These are phyloP conservation scores for Ustilago crameri DNA, from an alignment of 1,284 basidiomycete genomes.

Conservation along the genomic window DNA sequence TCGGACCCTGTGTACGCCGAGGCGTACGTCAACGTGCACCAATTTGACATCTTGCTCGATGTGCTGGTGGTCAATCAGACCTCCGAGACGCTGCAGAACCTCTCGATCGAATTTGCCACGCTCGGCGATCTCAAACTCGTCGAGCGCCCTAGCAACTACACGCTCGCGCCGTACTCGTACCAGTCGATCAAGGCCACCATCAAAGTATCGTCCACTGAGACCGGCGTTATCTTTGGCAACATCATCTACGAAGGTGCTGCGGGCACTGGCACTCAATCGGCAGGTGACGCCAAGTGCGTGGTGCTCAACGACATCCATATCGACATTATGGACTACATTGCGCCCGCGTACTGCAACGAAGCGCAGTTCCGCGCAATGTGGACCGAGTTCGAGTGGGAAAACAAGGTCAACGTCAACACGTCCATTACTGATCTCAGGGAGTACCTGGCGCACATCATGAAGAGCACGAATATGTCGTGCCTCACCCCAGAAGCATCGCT, in stretches of 20 bases:
- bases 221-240: slow-evolving; percentile 97
- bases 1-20: slow-evolving; percentile 99
- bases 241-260: slow-evolving; percentile 83
- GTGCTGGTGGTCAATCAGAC: slow-evolving; percentile 98
- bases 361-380: slow-evolving; percentile 87
- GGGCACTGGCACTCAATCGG: slow-evolving; percentile 51
- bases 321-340: slow-evolving; percentile 99
- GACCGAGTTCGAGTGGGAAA: slow-evolving; percentile 99
- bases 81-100: slow-evolving; percentile 90
- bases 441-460: slow-evolving; percentile 82
- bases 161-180: slow-evolving; percentile 94
- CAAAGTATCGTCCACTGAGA: slow-evolving; percentile 87
- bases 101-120: slow-evolving; percentile 97
- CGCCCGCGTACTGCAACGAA: slow-evolving; percentile 94
- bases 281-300: slow-evolving; percentile 75
- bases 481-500: slow-evolving; percentile 92
- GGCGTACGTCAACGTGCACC: slow-evolving; percentile 96
- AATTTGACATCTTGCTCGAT: slow-evolving; percentile 93
- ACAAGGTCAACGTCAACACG: slow-evolving; percentile 91
- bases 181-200: slow-evolving; percentile 99
- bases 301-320: slow-evolving; percentile 98
- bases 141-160: slow-evolving; percentile 91
- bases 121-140: slow-evolving; percentile 97
- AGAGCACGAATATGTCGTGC: slow-evolving; percentile 95
- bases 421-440: slow-evolving; percentile 81